These are phyloP conservation scores for Cryptosporidium xiaoi DNA, from an alignment of 169 alveolate genomes.

Conservation along the genomic window DNA sequence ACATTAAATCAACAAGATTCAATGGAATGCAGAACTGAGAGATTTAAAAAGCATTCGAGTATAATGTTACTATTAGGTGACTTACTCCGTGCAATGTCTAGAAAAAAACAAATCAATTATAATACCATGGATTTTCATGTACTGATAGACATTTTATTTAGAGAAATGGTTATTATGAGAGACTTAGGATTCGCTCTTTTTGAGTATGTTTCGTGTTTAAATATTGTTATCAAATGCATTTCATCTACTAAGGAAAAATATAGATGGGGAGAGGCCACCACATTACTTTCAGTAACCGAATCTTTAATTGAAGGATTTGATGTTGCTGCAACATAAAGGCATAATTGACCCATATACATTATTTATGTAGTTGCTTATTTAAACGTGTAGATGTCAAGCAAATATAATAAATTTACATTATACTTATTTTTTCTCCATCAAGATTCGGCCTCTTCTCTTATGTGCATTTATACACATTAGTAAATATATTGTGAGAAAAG, in stretches of 20 bases:
- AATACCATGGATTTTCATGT: conserved; percentile 60
- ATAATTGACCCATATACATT: background rate
- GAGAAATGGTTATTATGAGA: conserved; percentile 73
- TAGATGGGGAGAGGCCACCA: conserved; percentile 72
- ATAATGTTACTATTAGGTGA: conserved; percentile 45
- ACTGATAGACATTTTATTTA: conserved; percentile 50
- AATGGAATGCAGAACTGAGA: conserved; percentile 22
- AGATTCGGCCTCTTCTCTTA: background rate
- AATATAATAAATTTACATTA: no score
- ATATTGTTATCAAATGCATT: conserved; percentile 64
- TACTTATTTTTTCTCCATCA: background rate
- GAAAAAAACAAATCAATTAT: conserved; percentile 23
- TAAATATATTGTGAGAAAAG: background rate
- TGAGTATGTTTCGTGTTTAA: conserved; percentile 64
- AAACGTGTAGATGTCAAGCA: background rate
- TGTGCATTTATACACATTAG: background rate
- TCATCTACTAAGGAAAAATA: conserved; percentile 65
- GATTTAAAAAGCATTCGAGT: conserved; percentile 10
- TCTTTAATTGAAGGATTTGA: conserved; percentile 68
- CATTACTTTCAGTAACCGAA: conserved; percentile 65
- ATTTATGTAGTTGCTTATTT: background rate
- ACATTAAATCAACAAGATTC: conserved; percentile 21
- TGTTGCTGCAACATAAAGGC: conserved; percentile 1
- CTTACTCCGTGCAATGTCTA: conserved; percentile 21
- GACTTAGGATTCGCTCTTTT: conserved; percentile 61